A percentile compares a stretch with the other conserved stretches of the same genome.
phyloP scores from a whole-genome alignment of 2,329 filamentous ascomycete species.

The Rhexocercosporidium sp. region DNA sequence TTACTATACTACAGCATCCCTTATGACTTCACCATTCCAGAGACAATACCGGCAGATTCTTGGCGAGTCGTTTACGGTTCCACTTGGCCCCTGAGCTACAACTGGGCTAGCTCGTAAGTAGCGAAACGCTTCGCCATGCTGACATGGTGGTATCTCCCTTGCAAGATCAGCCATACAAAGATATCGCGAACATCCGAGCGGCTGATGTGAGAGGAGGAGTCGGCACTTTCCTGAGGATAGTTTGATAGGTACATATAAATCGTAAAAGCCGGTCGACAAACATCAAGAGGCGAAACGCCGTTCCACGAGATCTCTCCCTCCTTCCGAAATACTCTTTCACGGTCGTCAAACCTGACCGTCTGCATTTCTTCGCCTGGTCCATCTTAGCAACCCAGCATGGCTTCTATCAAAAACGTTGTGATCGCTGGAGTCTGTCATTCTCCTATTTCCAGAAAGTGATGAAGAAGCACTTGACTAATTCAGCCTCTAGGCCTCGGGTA shows the following conservation, averaged over 20 bases:
- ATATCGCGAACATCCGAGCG: too few species aligned
- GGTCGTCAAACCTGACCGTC: too few species aligned
- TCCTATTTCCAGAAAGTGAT: background rate
- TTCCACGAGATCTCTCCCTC: too few species aligned
- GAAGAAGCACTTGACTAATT: background rate
- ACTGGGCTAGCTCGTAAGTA: background rate
- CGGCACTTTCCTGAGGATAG: too few species aligned
- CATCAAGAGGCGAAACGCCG: too few species aligned
- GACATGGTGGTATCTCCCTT: background rate
- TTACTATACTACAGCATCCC: background rate
- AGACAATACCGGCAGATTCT: background rate
- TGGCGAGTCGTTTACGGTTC: background rate
- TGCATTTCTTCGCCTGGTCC: background rate
- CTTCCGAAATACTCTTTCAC: background rate
- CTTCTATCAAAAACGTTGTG: slow-evolving; percentile 37
- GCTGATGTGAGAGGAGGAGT: too few species aligned
- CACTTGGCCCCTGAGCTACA: background rate
- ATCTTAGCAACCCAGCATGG: slow-evolving; percentile 24
- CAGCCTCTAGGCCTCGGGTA: slow-evolving; percentile 32
- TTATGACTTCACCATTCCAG: background rate
- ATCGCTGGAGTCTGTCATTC: slow-evolving; percentile 32
- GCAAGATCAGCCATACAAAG: too few species aligned
- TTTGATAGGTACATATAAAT: too few species aligned
- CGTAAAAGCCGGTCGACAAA: too few species aligned
- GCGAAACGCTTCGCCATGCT: background rate